These are phyloP conservation scores for Moesziomyces aphidis DNA, from an alignment of 1,284 basidiomycete genomes.

Conservation along the genomic window DNA sequence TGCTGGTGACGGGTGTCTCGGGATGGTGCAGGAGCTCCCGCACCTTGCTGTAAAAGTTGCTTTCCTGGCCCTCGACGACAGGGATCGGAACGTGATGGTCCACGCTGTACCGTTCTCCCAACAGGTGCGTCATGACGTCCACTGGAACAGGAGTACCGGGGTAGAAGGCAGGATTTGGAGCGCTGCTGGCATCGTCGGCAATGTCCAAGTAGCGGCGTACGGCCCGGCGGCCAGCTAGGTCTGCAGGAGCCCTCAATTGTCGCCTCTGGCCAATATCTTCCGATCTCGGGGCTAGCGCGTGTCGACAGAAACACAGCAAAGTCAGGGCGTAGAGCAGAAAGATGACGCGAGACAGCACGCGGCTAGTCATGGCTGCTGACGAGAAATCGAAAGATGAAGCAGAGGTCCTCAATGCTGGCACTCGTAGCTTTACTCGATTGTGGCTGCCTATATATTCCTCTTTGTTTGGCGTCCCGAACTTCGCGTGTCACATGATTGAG, in stretches of 20 bases:
- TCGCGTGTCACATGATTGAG: too few relatives aligned
- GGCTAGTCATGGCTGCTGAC: too few relatives aligned
- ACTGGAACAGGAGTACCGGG: constrained; percentile 6
- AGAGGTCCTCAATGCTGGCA: too few relatives aligned
- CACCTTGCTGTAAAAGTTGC: not conserved
- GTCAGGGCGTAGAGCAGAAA: too few relatives aligned
- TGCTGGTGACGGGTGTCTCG: not conserved
- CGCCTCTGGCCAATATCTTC: too few relatives aligned
- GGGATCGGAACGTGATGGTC: not conserved
- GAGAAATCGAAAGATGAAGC: too few relatives aligned
- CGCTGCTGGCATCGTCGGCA: constrained; percentile 8
- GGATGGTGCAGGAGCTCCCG: constrained; percentile 5
- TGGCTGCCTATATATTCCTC: too few relatives aligned
- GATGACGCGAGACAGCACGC: too few relatives aligned
- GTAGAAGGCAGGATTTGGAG: not conserved
- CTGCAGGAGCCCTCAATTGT: not conserved
- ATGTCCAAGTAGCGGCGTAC: not conserved
- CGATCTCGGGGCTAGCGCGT: too few relatives aligned
- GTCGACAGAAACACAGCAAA: too few relatives aligned
- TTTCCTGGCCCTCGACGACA: not conserved
- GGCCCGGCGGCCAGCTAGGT: not conserved
- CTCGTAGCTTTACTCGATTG: too few relatives aligned
- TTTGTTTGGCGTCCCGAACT: too few relatives aligned
- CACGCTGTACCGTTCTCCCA: constrained; percentile 8
- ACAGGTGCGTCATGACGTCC: constrained; percentile 4